These are phyloP conservation scores for Sporothrix pseudoabietina DNA, from an alignment of 2,329 filamentous ascomycete genomes.

Conservation along the genomic window DNA sequence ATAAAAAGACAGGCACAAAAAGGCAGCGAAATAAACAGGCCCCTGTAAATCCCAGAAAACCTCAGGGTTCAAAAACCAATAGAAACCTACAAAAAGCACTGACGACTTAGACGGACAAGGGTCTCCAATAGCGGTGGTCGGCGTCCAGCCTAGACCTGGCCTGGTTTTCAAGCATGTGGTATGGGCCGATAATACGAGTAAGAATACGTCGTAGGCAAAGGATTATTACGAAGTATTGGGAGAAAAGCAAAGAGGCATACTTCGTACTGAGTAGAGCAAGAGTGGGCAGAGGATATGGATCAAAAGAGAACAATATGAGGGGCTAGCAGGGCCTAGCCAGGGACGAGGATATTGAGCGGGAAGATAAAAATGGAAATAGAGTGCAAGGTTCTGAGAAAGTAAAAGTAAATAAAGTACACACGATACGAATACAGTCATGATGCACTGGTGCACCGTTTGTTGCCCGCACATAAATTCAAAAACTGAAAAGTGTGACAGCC, in stretches of 20 bases:
- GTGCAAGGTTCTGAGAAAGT: background rate
- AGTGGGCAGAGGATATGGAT: background rate
- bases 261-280: background rate
- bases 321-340: background rate
- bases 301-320: background rate
- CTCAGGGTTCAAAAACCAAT: background rate
- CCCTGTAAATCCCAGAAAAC: background rate
- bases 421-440: background rate
- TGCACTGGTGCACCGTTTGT: background rate
- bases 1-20: background rate
- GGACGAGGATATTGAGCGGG: background rate
- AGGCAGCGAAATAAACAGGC: background rate
- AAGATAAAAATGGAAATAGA: constrained; percentile 16
- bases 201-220: background rate
- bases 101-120: constrained; percentile 6
- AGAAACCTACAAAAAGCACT: background rate
- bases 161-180: constrained; percentile 4
- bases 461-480: background rate
- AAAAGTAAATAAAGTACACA: background rate
- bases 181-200: constrained; percentile 16
- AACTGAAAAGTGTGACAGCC: background rate
- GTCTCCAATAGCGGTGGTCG: background rate
- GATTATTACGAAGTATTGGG: background rate
- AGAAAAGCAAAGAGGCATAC: background rate
- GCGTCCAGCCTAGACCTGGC: background rate